phyloP scores from a whole-genome alignment of 768 basidiomycete species.

The Mycena epipterygia region DNA sequence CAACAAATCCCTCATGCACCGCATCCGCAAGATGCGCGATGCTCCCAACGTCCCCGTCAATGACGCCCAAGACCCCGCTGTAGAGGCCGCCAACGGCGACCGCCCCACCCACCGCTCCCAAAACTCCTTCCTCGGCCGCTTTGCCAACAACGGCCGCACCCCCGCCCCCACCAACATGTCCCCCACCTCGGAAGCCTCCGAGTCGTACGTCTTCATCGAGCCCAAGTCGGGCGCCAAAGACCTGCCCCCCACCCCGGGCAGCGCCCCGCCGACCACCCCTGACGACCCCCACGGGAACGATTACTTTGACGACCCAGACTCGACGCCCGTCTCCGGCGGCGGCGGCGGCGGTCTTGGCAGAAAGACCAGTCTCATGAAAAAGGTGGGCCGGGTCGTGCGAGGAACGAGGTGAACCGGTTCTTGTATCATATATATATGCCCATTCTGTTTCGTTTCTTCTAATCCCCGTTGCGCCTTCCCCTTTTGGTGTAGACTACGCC shows the following conservation, averaged over 20 bases:
- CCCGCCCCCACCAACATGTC: slow-evolving; percentile 38
- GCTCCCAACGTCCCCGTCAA: slow-evolving; percentile 84
- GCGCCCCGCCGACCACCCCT: slow-evolving; percentile 58
- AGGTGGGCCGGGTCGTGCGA: slow-evolving; percentile 80
- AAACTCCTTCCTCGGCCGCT: slow-evolving; percentile 84
- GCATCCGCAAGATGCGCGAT: slow-evolving; percentile 91
- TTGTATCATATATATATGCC: slow-evolving; percentile 32
- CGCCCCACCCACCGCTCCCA: slow-evolving; percentile 81
- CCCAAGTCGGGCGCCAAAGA: slow-evolving; percentile 69
- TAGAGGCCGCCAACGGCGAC: slow-evolving; percentile 43
- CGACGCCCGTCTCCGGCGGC: slow-evolving; percentile 41
- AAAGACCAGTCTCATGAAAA: slow-evolving; percentile 86
- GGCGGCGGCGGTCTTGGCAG: slow-evolving; percentile 69
- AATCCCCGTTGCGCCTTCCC: slow-evolving; percentile 36
- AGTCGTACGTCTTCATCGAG: slow-evolving; percentile 80
- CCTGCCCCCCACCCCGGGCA: slow-evolving; percentile 55
- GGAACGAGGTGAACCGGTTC: slow-evolving; percentile 55
- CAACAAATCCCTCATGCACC: slow-evolving; percentile 87
- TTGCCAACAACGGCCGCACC: slow-evolving; percentile 57
- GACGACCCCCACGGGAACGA: slow-evolving; percentile 45
- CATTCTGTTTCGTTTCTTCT: slow-evolving; percentile 27
- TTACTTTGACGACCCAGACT: slow-evolving; percentile 65
- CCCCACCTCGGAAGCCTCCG: slow-evolving; percentile 55
- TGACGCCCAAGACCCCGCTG: slow-evolving; percentile 57
- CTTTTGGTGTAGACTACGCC: slow-evolving; percentile 32